Base-by-base conservation (phyloP, 2,329 filamentous ascomycete genomes). In the Scedosporium dehoogii region DNA sequence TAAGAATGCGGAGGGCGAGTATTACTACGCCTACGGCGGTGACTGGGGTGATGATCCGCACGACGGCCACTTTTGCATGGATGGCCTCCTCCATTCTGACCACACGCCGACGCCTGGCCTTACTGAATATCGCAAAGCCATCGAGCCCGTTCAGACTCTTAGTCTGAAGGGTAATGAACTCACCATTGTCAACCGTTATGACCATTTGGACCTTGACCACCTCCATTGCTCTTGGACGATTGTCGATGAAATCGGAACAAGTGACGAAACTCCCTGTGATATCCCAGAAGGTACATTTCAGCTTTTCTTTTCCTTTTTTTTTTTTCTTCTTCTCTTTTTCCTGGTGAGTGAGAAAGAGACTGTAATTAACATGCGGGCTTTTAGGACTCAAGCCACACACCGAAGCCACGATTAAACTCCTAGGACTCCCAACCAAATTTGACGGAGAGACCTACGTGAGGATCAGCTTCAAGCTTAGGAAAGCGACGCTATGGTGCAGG, bases 31-130 rank as follows among this genome's bases (percentile, higher is more conserved):
- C 0, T 86, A 85, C 51, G 84, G 84, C 1, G 84, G 84, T 1
- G 84, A 87, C 68, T 87, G 85, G 69, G 81, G 80, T 3, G 84
- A 87, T 58, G 73, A 78, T 0, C 84, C 83, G 0, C 84, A 87
- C 65, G 84, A 87, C 67, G 75, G 73, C 1, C 83, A 81, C 62
- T 87, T 86, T 60, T 78, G 83, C 51, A 78, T 85, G 75, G 82
- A 85, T 63, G 83, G 83, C 2, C 72, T 85, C 6, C 75, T 75
- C 41, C 71, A 75, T 2, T 79, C 78, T 4, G 72, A 76, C n/a
- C 81, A 84, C 65, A 76, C 72, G 0, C 79, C 81, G 0, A 78
- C 76, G 0, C 80, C 81, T 0, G 82, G 83, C 0, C 69, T 86
- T 21, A 64, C 72, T 7, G 82, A 85, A 67, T 81, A 83, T 66